Conservation (phyloP, 2,329 filamentous ascomycete genomes). For the Whalleya microplaca region DNA sequence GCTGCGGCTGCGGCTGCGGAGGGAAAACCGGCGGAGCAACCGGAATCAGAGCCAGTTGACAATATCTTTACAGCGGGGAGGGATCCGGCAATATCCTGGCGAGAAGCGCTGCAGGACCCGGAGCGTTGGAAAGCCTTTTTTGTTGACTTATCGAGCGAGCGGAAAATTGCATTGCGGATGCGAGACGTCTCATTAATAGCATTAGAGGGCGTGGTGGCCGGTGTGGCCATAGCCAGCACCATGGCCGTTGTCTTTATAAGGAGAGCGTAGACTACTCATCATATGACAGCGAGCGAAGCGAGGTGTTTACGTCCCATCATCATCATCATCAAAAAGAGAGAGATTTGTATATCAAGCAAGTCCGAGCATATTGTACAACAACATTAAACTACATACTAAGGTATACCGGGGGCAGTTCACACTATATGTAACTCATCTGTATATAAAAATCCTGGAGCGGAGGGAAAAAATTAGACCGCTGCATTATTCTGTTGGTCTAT, state of each 20-base stretch:
- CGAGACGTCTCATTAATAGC: conserved; percentile 72
- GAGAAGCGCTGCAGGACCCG: conserved; percentile 46
- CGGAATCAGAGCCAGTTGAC: conserved; percentile 13
- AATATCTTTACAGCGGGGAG: conserved; percentile 14
- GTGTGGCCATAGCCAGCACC: conserved; percentile 63
- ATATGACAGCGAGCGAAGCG: neutral
- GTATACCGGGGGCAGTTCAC: too few relatives aligned
- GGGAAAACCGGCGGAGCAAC: conserved; percentile 10
- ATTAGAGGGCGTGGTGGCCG: conserved; percentile 67
- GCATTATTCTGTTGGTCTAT: conserved; percentile 27
- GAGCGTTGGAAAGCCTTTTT: conserved; percentile 52
- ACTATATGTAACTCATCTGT: neutral
- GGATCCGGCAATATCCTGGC: conserved; percentile 42
- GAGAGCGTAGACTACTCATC: conserved; percentile 8
- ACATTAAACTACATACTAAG: too few relatives aligned
- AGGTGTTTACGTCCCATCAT: neutral
- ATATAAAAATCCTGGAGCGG: conserved; percentile 1
- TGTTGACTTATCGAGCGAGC: conserved; percentile 68
- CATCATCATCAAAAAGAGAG: too few relatives aligned
- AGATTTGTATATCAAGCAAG: too few relatives aligned
- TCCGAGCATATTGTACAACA: conserved; percentile 6
- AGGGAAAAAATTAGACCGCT: conserved; percentile 14
- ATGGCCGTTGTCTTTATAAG: conserved; percentile 46
- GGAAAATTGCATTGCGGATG: conserved; percentile 65
- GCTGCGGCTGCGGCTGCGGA: conserved; percentile 11